Base-by-base conservation (phyloP, 306 rosid species). In the Sechiopsis laciniata region DNA sequence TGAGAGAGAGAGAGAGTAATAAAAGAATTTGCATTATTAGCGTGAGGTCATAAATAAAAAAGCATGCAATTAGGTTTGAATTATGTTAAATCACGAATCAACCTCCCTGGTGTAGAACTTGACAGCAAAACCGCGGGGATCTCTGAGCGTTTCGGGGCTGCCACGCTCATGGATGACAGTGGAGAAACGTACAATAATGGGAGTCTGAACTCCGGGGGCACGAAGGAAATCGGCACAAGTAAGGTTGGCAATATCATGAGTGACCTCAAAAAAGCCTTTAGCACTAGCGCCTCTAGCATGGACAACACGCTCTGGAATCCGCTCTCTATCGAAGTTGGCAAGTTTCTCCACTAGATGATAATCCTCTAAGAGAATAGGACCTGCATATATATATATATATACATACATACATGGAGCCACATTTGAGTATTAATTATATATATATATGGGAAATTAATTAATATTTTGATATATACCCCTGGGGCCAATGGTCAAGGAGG, bases 201-300 rank as follows among this genome's bases (percentile, higher is more conserved):
- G 97, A 26, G 98, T 93, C 87, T 93, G 98, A 79, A 90, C 98
- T 58, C 97, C 98, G 26, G 97, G 96, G 60, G 90, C 91, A 17
- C 97, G 88, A 52, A 93, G 97, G 85, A 93, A 93, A 82, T 93
- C 98, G 2, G 98, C 98, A 80, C 96, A 90, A 8, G 97, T 59
- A 53, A 93, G 96, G 82, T 88, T 81, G 67, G 98, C 63, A 59
- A 93, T 74, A 74, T 90, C 97, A 75, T 93, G 98, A 70, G 98
- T 93, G 80, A 88, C 97, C 88, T 93, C 96, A 79, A 93, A 93
- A 79, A 93, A 93, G n/a, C 98, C 97, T 86, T 93, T 93, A 48
- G 97, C 98, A 86, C 98, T 93, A 32, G 98, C 98, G 77, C 98
- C 97, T 84, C 98, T 90, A 6, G 98, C 98, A 80, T 93, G 98